These are phyloP conservation scores for Boeremia lycopersici DNA, from an alignment of 2,329 filamentous ascomycete species.

Conservation along the genomic window DNA sequence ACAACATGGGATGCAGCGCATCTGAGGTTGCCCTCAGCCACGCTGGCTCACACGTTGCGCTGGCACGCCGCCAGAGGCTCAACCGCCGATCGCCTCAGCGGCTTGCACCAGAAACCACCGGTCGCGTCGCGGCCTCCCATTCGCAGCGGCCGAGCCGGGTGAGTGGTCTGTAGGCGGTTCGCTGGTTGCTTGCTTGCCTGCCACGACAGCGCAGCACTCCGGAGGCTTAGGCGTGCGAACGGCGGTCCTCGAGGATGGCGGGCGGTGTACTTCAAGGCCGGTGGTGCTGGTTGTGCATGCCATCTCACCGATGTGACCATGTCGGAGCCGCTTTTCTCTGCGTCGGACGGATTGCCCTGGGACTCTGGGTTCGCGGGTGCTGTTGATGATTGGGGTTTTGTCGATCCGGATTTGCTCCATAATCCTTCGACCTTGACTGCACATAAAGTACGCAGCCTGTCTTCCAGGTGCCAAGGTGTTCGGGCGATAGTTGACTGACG, in stretches of 20 bases:
- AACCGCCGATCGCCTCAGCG: background rate
- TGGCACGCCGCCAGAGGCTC: background rate
- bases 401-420: too few species aligned
- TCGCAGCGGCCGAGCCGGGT: background rate
- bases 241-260: background rate
- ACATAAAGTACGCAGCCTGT: too few species aligned
- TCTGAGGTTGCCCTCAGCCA: background rate
- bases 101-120: background rate
- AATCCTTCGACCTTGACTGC: too few species aligned
- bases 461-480: too few species aligned
- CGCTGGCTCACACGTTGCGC: background rate
- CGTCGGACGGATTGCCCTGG: background rate
- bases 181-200: background rate
- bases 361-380: too few species aligned
- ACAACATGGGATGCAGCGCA: too few species aligned
- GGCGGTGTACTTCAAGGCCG: background rate
- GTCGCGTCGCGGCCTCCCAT: background rate
- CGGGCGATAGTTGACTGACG: too few species aligned
- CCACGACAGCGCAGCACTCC: background rate
- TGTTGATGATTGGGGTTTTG: too few species aligned
- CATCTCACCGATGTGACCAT: background rate
- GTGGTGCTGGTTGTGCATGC: background rate
- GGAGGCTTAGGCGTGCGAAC: background rate
- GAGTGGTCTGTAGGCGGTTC: background rate
- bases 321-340: background rate